phyloP scores from a whole-genome alignment of 176 grass and related monocot genomes.

The Alloteropsis semialata region DNA sequence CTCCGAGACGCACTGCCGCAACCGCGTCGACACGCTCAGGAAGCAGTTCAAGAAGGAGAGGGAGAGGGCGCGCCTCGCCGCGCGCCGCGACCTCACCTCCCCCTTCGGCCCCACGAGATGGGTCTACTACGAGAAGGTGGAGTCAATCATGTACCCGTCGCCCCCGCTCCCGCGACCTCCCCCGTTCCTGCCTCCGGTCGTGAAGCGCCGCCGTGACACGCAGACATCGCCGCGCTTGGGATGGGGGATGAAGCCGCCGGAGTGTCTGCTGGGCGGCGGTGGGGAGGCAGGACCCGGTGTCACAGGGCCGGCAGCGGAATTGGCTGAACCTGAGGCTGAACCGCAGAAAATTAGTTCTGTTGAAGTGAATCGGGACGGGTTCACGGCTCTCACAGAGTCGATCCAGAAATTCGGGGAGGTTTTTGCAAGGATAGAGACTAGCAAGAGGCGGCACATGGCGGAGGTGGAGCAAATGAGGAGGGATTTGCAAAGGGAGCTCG shows the following conservation, averaged over 20 bases:
- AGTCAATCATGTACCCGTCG: conserved; percentile 41
- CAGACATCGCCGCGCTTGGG: conserved; percentile 38
- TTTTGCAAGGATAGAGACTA: conserved; percentile 67
- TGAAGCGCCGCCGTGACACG: conserved; percentile 39
- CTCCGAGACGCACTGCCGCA: conserved; percentile 74
- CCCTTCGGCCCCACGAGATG: conserved; percentile 36
- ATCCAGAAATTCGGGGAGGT: conserved; percentile 67
- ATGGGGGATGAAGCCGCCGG: conserved; percentile 46
- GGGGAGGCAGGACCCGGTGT: not conserved
- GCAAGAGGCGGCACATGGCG: conserved; percentile 57
- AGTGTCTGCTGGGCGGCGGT: conserved; percentile 41
- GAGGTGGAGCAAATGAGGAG: conserved; percentile 74
- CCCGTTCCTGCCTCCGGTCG: not conserved
- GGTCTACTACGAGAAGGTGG: conserved; percentile 77
- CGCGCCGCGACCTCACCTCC: not conserved
- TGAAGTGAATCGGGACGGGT: conserved; percentile 1
- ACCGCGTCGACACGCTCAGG: conserved; percentile 77
- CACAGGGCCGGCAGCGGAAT: conserved; percentile 33
- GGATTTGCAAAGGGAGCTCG: conserved; percentile 77
- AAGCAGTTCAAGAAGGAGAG: conserved; percentile 89
- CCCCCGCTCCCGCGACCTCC: not conserved
- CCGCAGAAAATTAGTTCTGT: not conserved
- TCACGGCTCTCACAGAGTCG: conserved; percentile 46
- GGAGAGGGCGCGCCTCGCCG: conserved; percentile 26
- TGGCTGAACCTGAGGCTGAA: not conserved